Percentiles rank a stretch among this genome's conserved stretches.
Conservation (phyloP, 805 yeast species). For the Candida schatavii region DNA sequence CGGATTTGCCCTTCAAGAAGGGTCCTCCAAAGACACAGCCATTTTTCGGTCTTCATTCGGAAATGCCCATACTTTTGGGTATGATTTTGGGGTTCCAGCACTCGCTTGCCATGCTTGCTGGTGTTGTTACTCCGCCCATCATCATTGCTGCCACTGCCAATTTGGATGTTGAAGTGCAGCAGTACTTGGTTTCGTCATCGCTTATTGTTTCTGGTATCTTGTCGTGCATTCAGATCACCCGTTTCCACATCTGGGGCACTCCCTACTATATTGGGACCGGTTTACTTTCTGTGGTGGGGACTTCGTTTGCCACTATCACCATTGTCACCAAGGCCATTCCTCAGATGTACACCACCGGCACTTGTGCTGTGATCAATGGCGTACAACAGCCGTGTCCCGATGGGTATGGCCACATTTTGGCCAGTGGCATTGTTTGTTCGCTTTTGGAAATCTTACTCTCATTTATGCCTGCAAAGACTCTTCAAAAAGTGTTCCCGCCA, state of each 20-base stretch:
- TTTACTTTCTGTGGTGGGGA: slow-evolving; percentile 83
- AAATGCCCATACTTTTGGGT: slow-evolving; percentile 79
- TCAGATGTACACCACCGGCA: slow-evolving; percentile 71
- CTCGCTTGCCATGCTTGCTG: slow-evolving; percentile 87
- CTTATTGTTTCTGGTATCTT: slow-evolving; percentile 48
- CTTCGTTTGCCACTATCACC: slow-evolving; percentile 84
- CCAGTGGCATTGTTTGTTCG: slow-evolving; percentile 76
- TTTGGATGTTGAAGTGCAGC: slow-evolving; percentile 40
- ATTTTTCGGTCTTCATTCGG: slow-evolving; percentile 76
- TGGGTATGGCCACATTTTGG: slow-evolving; percentile 86
- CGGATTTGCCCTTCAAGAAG: slow-evolving; percentile 66
- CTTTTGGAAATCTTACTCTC: slow-evolving; percentile 70
- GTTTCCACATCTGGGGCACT: slow-evolving; percentile 73
- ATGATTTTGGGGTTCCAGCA: slow-evolving; percentile 83
- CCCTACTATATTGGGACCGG: slow-evolving; percentile 86
- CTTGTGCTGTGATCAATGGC: slow-evolving; percentile 70
- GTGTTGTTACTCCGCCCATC: slow-evolving; percentile 81
- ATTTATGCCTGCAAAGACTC: slow-evolving; percentile 68
- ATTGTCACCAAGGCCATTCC: slow-evolving; percentile 71
- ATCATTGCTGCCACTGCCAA: slow-evolving; percentile 61
- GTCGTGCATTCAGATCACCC: slow-evolving; percentile 72
- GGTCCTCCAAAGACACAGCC: slow-evolving; percentile 58
- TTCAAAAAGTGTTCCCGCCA: slow-evolving; percentile 81
- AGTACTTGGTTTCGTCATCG: slow-evolving; percentile 37
- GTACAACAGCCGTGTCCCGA: slow-evolving; percentile 75